Evolutionary conservation across 495 filamentous ascomycete genomes (phyloP), one percentile per base, ranked within the genome.

Genomic region (Penicilliopsis zonata): DNA sequence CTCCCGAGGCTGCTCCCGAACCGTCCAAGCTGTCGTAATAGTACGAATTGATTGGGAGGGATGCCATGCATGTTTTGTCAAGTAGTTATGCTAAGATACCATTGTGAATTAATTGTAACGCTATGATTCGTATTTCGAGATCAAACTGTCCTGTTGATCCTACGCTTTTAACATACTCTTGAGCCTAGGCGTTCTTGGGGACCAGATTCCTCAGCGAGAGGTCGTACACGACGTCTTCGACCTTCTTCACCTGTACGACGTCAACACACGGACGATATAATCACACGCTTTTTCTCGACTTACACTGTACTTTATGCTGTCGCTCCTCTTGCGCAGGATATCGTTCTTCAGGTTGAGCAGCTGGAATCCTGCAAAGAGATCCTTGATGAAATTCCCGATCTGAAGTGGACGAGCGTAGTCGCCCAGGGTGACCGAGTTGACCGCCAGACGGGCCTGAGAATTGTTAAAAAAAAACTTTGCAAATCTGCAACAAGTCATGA

Each of bases 201-300:
- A 93, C 67, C 38, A 96, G 53, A 44, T 88, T 87, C 33, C 88
- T 71, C 51, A 96, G 57, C 4, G 80, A 85, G 18, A 98, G 64
- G 50, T 98, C 90, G 46, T 98, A 98, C 12, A 93, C 86, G 13
- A 98, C 86, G 56, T 98, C 90, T 63, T 98, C 90, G 22, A 93
- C 84, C 59, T 94, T 94, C 68, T 96, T 96, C 28, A 83, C 67
- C 74, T 79, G 40, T 36, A 40, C 16, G 32, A n/a, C 28, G 2
- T 18, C 13, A 19, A 5, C 9, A 4, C 9, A 28, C 8, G 14
- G 14, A 5, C 9, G 12, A 28, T 8, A 8, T 13, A 5, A 28
- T 14, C 14, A 28, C 7, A 13, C 26, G 9, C 9, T 3, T 7
- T 14, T 9, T 6, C 7, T 3, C 15, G 35, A 53, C 72, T 47